Percentiles rank a stretch among this genome's conserved stretches.
These are phyloP conservation scores for Eragrostis tef DNA, from an alignment of 202 grass and related monocot genomes.

Conservation along the genomic window DNA sequence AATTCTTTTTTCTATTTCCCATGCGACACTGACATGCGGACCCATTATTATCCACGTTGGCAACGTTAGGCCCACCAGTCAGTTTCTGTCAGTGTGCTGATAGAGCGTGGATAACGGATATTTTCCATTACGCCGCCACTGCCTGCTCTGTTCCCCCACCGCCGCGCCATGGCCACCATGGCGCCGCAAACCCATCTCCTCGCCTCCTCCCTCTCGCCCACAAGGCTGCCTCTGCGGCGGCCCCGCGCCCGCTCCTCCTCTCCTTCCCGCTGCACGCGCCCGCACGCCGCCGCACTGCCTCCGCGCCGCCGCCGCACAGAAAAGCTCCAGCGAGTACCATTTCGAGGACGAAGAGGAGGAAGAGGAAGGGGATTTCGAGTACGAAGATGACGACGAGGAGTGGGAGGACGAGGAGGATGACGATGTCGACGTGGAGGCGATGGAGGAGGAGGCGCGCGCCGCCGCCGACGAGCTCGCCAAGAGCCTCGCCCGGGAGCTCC, in stretches of 20 bases:
- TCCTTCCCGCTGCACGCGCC: slow-evolving; percentile 35
- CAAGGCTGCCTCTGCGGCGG: neutral
- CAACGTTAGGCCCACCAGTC: neutral
- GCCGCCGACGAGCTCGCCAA: slow-evolving; percentile 63
- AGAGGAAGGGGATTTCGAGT: slow-evolving; percentile 9
- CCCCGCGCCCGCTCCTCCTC: slow-evolving; percentile 36
- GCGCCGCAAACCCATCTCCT: neutral
- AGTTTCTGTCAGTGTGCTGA: too few relatives aligned
- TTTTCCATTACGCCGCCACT: neutral
- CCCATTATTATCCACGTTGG: neutral
- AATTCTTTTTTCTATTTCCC: too few relatives aligned
- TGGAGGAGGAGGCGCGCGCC: slow-evolving; percentile 86
- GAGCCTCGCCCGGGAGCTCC: slow-evolving; percentile 57
- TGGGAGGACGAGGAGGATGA: slow-evolving; percentile 19
- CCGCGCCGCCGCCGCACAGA: slow-evolving; percentile 22
- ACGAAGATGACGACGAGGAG: slow-evolving; percentile 24
- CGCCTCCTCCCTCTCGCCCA: slow-evolving; percentile 24
- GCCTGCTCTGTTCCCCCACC: neutral
- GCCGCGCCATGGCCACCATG: slow-evolving; percentile 38
- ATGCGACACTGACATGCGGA: neutral
- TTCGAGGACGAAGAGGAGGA: slow-evolving; percentile 23
- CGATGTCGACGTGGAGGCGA: slow-evolving; percentile 64
- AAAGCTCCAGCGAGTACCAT: slow-evolving; percentile 7
- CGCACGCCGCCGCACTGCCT: neutral
- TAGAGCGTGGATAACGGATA: slow-evolving; percentile 6